A percentile compares a stretch with the other conserved stretches of the same genome.
Conservation (phyloP, 495 filamentous ascomycete species). For the Neurospora tetrasperma region DNA sequence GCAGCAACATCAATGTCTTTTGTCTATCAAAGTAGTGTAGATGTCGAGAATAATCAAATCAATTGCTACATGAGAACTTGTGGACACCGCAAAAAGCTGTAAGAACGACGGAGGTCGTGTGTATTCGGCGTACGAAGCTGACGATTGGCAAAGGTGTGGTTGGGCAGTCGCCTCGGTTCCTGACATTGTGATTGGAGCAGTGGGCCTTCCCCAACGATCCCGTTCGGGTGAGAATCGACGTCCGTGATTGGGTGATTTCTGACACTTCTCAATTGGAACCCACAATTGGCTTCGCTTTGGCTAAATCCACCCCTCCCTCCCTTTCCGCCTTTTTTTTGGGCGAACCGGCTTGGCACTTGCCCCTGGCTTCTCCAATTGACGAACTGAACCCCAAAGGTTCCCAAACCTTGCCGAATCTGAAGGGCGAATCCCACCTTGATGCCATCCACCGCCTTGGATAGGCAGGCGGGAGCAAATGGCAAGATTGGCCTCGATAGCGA, state of each 20-base stretch:
- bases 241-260: background rate
- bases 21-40: background rate
- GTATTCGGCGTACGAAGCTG: conserved; percentile 13
- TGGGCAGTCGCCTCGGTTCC: conserved; percentile 3
- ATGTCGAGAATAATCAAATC: background rate
- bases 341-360: background rate
- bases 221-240: background rate
- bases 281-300: conserved; percentile 9
- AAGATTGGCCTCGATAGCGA: background rate
- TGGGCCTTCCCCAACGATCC: conserved; percentile 16
- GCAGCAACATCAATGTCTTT: background rate
- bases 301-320: conserved; percentile 14
- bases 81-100: conserved; percentile 5
- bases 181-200: conserved; percentile 3
- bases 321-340: background rate
- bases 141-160: conserved; percentile 9
- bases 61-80: background rate
- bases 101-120: conserved; percentile 2
- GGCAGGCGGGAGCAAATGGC: background rate
- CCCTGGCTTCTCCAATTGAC: conserved; percentile 7
- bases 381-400: conserved; percentile 2
- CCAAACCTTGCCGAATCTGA: background rate
- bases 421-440: background rate
- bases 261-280: background rate
- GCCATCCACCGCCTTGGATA: background rate